phyloP scores from a whole-genome alignment of 129 eudicot species.

The Flaveria ramosissima region DNA sequence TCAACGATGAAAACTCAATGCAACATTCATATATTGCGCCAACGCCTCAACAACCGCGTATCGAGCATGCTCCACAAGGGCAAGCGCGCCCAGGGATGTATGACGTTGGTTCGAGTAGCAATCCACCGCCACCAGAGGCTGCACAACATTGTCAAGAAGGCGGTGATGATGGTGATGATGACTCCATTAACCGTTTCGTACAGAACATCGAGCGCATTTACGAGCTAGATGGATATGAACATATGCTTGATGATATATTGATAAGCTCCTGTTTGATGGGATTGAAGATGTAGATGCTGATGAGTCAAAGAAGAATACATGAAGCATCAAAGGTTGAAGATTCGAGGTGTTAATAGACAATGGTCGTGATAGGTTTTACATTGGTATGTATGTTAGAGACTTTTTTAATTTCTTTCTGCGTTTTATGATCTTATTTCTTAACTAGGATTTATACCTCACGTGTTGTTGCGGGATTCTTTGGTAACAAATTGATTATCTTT shows the following conservation, averaged over 20 bases:
- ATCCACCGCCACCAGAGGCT: neutral
- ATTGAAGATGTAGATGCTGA: neutral
- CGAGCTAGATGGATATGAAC: neutral
- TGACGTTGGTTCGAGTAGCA: neutral
- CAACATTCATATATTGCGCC: neutral
- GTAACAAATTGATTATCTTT: no score
- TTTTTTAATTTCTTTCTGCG: neutral
- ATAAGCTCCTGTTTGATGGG: neutral
- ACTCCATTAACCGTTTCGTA: neutral
- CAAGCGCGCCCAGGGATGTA: neutral
- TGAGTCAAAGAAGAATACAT: slow-evolving; percentile 2
- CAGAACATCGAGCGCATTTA: neutral
- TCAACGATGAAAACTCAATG: neutral
- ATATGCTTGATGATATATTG: neutral
- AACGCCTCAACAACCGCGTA: neutral
- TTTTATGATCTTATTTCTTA: slow-evolving; percentile 4
- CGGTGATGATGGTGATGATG: neutral
- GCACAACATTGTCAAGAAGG: slow-evolving; percentile 14
- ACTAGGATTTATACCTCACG: no score
- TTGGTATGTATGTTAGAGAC: neutral
- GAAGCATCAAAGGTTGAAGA: neutral
- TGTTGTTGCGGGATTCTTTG: no score
- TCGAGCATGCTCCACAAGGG: slow-evolving; percentile 3
- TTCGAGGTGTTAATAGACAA: neutral
- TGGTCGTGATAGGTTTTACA: neutral